Evolutionary conservation across 2,329 filamentous ascomycete species (phyloP).

Genomic region (Nothophaeocryptopus gaeumannii): DNA sequence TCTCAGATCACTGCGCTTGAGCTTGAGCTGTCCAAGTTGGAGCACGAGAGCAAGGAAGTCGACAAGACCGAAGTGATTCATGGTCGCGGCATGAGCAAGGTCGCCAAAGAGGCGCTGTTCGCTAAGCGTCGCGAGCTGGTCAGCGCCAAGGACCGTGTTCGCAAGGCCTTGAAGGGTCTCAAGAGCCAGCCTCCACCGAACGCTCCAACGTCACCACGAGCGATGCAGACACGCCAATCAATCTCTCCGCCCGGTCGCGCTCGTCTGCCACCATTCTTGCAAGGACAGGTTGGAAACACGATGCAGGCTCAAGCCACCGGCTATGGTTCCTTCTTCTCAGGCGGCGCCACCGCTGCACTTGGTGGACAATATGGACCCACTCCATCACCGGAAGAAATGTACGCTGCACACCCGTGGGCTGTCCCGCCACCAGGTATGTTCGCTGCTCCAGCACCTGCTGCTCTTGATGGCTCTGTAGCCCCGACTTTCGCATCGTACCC

Average conservation of each 20-base stretch:
- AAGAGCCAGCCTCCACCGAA: conserved; percentile 26
- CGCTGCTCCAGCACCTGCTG: conserved; percentile 23
- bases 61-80: conserved; percentile 39
- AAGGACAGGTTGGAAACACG: conserved; percentile 10
- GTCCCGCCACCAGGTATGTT: conserved; percentile 28
- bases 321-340: conserved; percentile 12
- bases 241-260: conserved; percentile 24
- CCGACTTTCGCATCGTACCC: conserved; percentile 17
- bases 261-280: conserved; percentile 25
- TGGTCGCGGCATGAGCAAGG: conserved; percentile 32
- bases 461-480: conserved; percentile 32
- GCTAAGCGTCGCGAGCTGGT: conserved; percentile 36
- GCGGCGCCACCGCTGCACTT: conserved; percentile 13
- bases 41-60: conserved; percentile 36
- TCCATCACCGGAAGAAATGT: conserved; percentile 22
- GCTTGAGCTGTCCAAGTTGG: conserved; percentile 37
- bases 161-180: conserved; percentile 35
- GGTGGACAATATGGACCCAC: conserved; percentile 17
- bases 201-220: conserved; percentile 26
- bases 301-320: not conserved
- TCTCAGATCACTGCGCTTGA: conserved; percentile 37
- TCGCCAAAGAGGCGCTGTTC: conserved; percentile 33
- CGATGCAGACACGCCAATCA: conserved; percentile 21
- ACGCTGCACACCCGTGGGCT: conserved; percentile 21
- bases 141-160: conserved; percentile 34